Conservation (phyloP, 768 basidiomycete genomes). For the Naganishia vaughanmartiniae region DNA sequence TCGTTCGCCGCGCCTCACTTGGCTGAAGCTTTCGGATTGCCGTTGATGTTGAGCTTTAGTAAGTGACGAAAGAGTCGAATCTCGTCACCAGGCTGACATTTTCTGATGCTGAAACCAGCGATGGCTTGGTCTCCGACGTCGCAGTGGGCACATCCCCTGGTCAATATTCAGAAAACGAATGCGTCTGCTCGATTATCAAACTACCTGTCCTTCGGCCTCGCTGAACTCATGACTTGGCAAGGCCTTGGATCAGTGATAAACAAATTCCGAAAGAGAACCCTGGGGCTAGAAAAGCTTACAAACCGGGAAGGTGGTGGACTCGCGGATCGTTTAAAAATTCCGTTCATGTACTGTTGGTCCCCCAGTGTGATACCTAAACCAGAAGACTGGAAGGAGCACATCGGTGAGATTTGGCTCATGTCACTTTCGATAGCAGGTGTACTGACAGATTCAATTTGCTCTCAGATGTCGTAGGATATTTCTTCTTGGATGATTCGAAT, state of each 20-base stretch:
- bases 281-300: conserved; percentile 59
- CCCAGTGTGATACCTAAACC: conserved; percentile 63
- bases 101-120: conserved; percentile 52
- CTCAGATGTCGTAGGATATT: conserved; percentile 62
- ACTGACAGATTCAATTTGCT: too few relatives aligned
- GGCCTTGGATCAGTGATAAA: conserved; percentile 62
- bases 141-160: conserved; percentile 64
- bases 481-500: conserved; percentile 61
- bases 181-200: conserved; percentile 61
- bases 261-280: conserved; percentile 57
- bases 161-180: conserved; percentile 61
- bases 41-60: conserved; percentile 61
- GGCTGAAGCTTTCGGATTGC: conserved; percentile 64
- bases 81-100: background rate
- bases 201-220: conserved; percentile 62
- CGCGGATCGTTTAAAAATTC: conserved; percentile 60
- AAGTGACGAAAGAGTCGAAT: conserved; percentile 20
- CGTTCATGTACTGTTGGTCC: conserved; percentile 67
- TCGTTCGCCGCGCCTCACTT: conserved; percentile 67
- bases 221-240: conserved; percentile 57
- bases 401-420: conserved; percentile 53
- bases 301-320: conserved; percentile 59
- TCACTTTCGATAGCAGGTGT: background rate
- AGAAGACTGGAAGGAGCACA: conserved; percentile 63
- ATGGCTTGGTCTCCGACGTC: conserved; percentile 68